These are phyloP conservation scores for Inga leiocalycina DNA, from an alignment of 306 rosid genomes.

Conservation along the genomic window DNA sequence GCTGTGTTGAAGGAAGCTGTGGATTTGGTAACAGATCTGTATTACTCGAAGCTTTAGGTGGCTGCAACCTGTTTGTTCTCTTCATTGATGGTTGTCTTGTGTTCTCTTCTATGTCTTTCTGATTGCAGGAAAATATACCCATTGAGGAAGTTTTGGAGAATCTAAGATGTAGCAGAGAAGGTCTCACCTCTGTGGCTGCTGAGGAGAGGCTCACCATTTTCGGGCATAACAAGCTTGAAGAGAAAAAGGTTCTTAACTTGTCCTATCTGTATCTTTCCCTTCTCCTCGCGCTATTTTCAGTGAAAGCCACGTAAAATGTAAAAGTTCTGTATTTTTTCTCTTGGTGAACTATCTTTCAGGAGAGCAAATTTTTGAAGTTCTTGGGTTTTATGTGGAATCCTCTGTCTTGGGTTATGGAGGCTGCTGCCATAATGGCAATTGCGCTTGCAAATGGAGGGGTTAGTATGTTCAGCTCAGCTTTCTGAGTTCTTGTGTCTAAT, in stretches of 20 bases:
- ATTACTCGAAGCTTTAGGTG: slow-evolving; percentile 20
- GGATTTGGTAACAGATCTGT: slow-evolving; percentile 96
- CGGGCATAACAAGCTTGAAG: slow-evolving; percentile 97
- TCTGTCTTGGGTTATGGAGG: slow-evolving; percentile 99
- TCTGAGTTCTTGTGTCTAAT: slow-evolving; percentile 18
- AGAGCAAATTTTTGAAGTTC: slow-evolving; percentile 83
- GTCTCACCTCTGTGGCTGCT: slow-evolving; percentile 84
- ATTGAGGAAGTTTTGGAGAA: slow-evolving; percentile 95
- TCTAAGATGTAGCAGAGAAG: slow-evolving; percentile 95
- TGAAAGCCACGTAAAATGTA: not conserved
- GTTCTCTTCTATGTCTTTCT: slow-evolving; percentile 6
- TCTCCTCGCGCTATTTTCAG: not conserved
- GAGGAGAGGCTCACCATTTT: slow-evolving; percentile 83
- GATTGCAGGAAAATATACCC: slow-evolving; percentile 93
- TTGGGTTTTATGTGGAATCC: slow-evolving; percentile 99
- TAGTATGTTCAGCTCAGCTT: slow-evolving; percentile 31
- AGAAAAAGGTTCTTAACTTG: slow-evolving; percentile 56
- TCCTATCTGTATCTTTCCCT: not conserved
- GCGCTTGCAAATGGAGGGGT: slow-evolving; percentile 99
- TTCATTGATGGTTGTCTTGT: slow-evolving; percentile 10
- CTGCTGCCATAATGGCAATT: slow-evolving; percentile 99
- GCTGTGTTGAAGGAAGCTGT: slow-evolving; percentile 96
- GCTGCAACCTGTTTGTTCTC: slow-evolving; percentile 7
- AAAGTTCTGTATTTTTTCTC: not conserved
- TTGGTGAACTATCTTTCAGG: slow-evolving; percentile 57